A percentile compares a stretch with the other conserved stretches of the same genome.
phyloP scores from a whole-genome alignment of 352 stramenopile genomes.

The Albugo laibachii region DNA sequence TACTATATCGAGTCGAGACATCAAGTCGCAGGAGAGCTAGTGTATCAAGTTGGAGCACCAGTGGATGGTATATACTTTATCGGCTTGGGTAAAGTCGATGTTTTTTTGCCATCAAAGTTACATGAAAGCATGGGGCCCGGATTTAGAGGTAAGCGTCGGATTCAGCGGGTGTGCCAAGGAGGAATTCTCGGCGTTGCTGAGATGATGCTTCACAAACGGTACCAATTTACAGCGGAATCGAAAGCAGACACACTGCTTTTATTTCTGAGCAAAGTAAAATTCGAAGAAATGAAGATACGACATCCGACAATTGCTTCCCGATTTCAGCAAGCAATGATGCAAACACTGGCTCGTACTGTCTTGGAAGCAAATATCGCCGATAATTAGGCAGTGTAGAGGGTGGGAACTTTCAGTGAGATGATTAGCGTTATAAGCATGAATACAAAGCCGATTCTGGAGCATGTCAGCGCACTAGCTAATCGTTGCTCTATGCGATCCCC shows the following conservation, averaged over 20 bases:
- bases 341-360: slow-evolving; percentile 66
- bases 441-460: too few species aligned
- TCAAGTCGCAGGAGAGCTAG: slow-evolving; percentile 36
- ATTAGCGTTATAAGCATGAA: too few species aligned
- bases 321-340: slow-evolving; percentile 72
- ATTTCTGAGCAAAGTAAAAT: slow-evolving; percentile 56
- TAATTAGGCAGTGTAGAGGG: too few species aligned
- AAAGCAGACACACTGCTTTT: slow-evolving; percentile 52
- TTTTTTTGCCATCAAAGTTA: slow-evolving; percentile 62
- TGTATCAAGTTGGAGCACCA: slow-evolving; percentile 39
- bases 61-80: slow-evolving; percentile 67
- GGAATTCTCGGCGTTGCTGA: slow-evolving; percentile 61
- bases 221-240: slow-evolving; percentile 64
- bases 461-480: too few species aligned
- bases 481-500: too few species aligned
- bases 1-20: slow-evolving; percentile 39
- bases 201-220: slow-evolving; percentile 57
- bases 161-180: slow-evolving; percentile 60
- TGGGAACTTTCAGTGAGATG: too few species aligned
- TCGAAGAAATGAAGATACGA: slow-evolving; percentile 38
- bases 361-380: slow-evolving; percentile 72
- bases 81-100: slow-evolving; percentile 66
- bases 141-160: slow-evolving; percentile 58
- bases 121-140: slow-evolving; percentile 60
- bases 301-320: slow-evolving; percentile 44